phyloP scores from a whole-genome alignment of 306 rosid genomes.

The Pueraria montana region DNA sequence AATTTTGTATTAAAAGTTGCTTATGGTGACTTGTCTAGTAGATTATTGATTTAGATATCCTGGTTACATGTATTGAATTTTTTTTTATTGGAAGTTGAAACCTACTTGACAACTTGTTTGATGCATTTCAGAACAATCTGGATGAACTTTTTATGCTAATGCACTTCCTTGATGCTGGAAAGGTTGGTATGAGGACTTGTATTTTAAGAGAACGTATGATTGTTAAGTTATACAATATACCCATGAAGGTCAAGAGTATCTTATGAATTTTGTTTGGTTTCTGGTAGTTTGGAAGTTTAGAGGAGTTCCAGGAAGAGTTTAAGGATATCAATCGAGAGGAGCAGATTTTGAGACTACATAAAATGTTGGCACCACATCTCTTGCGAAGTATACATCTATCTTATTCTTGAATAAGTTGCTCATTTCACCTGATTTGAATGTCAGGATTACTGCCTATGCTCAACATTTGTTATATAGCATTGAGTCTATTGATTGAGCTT shows the following conservation, averaged over 20 bases:
- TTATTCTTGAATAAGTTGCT: constrained; percentile 64
- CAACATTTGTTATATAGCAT: background rate
- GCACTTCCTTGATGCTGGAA: constrained; percentile 99
- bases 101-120: constrained; percentile 48
- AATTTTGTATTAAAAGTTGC: constrained; percentile 39
- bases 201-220: constrained; percentile 32
- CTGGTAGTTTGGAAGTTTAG: constrained; percentile 90
- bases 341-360: constrained; percentile 93
- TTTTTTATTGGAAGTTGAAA: constrained; percentile 41
- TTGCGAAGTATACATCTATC: constrained; percentile 70
- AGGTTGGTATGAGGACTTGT: constrained; percentile 69
- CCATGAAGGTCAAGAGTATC: constrained; percentile 38
- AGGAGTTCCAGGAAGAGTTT: constrained; percentile 98
- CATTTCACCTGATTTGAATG: constrained; percentile 51
- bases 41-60: constrained; percentile 27
- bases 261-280: constrained; percentile 29
- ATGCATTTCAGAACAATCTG: constrained; percentile 85
- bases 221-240: constrained; percentile 36
- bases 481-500: constrained; percentile 62
- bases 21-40: constrained; percentile 43
- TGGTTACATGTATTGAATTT: background rate
- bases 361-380: constrained; percentile 97
- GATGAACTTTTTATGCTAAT: constrained; percentile 98
- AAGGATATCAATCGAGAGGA: constrained; percentile 97
- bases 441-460: background rate